phyloP scores from a whole-genome alignment of 805 yeast species.

The Hanseniaspora jakobsenii region DNA sequence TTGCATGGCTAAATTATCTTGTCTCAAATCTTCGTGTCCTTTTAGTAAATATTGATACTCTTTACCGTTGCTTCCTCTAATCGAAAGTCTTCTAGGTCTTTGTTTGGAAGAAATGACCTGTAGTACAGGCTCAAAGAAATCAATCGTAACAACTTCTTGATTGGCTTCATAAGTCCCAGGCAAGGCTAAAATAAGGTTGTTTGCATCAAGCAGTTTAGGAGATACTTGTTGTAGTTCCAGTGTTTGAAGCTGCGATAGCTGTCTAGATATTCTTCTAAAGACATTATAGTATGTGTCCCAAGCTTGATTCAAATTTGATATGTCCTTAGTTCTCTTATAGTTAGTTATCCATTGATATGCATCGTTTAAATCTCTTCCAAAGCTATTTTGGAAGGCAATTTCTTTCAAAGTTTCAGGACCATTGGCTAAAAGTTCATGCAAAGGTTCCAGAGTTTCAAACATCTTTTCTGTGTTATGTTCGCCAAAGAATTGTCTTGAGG shows the following conservation, averaged over 20 bases:
- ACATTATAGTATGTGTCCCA: slow-evolving; percentile 96
- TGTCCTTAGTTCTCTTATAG: slow-evolving; percentile 73
- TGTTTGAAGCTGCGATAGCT: slow-evolving; percentile 73
- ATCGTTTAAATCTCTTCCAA: slow-evolving; percentile 83
- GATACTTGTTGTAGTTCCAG: slow-evolving; percentile 88
- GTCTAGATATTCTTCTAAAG: slow-evolving; percentile 80
- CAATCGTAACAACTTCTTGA: slow-evolving; percentile 60
- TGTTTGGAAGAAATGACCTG: slow-evolving; percentile 89
- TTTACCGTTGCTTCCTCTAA: slow-evolving; percentile 84
- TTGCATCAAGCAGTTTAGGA: slow-evolving; percentile 70
- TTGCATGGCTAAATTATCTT: slow-evolving; percentile 96
- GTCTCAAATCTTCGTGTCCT: slow-evolving; percentile 97
- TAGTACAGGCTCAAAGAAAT: slow-evolving; percentile 67
- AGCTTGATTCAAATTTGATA: slow-evolving; percentile 83
- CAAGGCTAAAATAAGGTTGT: slow-evolving; percentile 71
- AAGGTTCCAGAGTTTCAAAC: slow-evolving; percentile 81
- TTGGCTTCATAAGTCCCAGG: slow-evolving; percentile 91
- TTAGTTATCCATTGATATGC: slow-evolving; percentile 90
- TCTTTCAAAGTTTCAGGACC: slow-evolving; percentile 92
- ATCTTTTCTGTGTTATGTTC: slow-evolving; percentile 90
- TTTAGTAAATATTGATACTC: slow-evolving; percentile 71
- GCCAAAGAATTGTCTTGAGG: slow-evolving; percentile 82
- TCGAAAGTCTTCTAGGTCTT: slow-evolving; percentile 74
- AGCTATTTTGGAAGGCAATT: slow-evolving; percentile 81
- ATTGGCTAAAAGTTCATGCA: slow-evolving; percentile 69